phyloP scores from a whole-genome alignment of 805 yeast species.

The Saturnispora galanensis region DNA sequence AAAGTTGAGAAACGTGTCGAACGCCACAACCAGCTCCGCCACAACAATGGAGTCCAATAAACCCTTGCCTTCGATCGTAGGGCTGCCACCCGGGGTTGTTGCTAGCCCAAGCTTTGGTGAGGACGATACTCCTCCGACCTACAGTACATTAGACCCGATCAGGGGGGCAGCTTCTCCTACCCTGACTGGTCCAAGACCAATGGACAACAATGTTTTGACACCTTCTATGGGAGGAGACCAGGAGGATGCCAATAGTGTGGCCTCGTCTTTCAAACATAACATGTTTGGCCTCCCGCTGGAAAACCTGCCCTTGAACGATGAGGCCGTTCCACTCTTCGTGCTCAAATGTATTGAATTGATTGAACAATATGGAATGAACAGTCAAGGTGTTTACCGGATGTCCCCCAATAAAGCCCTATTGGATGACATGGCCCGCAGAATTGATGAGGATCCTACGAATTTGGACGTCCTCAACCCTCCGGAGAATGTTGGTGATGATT shows the following conservation, averaged over 20 bases:
- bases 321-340: slow-evolving; percentile 85
- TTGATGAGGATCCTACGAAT: slow-evolving; percentile 69
- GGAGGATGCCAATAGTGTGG: slow-evolving; percentile 11
- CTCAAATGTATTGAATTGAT: slow-evolving; percentile 80
- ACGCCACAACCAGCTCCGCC: neutral
- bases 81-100: slow-evolving; percentile 3
- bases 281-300: slow-evolving; percentile 86
- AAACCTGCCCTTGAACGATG: slow-evolving; percentile 72
- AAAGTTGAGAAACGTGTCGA: slow-evolving; percentile 6
- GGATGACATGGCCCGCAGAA: slow-evolving; percentile 58
- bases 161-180: slow-evolving; percentile 5
- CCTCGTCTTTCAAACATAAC: slow-evolving; percentile 2
- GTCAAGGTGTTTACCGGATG: slow-evolving; percentile 85
- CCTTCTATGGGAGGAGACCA: neutral
- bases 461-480: slow-evolving; percentile 42
- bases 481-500: slow-evolving; percentile 57
- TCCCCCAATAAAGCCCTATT: slow-evolving; percentile 72
- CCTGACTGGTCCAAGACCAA: slow-evolving; percentile 20
- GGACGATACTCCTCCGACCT: slow-evolving; percentile 1
- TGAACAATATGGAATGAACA: slow-evolving; percentile 72
- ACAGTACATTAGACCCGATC: slow-evolving; percentile 22
- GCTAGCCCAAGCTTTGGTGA: slow-evolving; percentile 2
- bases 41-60: slow-evolving; percentile 6
- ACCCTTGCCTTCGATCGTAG: slow-evolving; percentile 1
- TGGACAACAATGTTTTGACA: slow-evolving; percentile 4